phyloP scores from a whole-genome alignment of 2,329 filamentous ascomycete species.

The Incumbomyces lentus region DNA sequence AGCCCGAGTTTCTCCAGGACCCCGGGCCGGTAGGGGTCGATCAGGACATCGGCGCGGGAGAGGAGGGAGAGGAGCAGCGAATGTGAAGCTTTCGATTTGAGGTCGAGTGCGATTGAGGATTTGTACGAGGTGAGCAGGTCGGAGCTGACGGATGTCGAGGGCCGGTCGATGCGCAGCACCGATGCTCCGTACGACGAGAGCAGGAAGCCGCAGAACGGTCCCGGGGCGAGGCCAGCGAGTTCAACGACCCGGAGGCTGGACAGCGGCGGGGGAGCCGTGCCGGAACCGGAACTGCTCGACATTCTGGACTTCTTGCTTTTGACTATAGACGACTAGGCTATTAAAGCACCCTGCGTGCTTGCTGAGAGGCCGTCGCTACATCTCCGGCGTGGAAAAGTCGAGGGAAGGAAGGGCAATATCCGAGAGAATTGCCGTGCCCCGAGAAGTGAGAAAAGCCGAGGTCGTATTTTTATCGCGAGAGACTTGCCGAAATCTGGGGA shows the following conservation, averaged over 20 bases:
- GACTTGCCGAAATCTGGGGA: too few species aligned
- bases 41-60: constrained; percentile 60
- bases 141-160: constrained; percentile 20
- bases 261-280: constrained; percentile 33
- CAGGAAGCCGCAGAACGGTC: constrained; percentile 79
- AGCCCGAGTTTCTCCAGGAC: constrained; percentile 79
- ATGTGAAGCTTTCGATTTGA: constrained; percentile 54
- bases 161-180: constrained; percentile 74
- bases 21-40: constrained; percentile 87
- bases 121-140: constrained; percentile 78
- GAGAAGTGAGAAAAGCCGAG: too few species aligned
- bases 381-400: too few species aligned
- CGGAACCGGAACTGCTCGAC: not conserved
- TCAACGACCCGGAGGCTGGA: constrained; percentile 53
- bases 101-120: constrained; percentile 62
- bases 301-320: not conserved
- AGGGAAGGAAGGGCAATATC: too few species aligned
- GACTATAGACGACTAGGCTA: not conserved
- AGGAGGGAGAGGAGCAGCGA: constrained; percentile 58
- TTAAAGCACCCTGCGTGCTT: not conserved
- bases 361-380: too few species aligned
- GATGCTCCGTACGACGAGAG: constrained; percentile 82
- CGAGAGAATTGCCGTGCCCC: too few species aligned
- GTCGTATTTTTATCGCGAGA: too few species aligned
- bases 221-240: constrained; percentile 56